A percentile compares a stretch with the other conserved stretches of the same genome.
These are phyloP conservation scores for Simmondsia chinensis DNA, from an alignment of 148 eudicot genomes.

Conservation along the genomic window DNA sequence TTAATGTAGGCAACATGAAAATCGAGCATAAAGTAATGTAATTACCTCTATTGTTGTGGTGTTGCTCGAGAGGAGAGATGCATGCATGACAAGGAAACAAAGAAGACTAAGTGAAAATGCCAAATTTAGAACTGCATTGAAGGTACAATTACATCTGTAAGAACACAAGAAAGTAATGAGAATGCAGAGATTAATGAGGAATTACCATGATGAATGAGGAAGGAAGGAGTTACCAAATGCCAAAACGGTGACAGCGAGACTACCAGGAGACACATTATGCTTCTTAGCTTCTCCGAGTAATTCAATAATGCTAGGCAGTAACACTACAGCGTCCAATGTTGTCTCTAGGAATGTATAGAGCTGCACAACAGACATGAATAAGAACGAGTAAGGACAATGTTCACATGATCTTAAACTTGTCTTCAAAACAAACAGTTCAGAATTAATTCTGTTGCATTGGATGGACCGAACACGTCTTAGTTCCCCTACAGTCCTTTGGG, in stretches of 20 bases:
- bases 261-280: constrained; percentile 48
- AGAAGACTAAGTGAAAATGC: constrained; percentile 86
- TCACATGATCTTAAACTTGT: no score
- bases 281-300: constrained; percentile 49
- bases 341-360: constrained; percentile 79
- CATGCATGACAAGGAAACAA: constrained; percentile 76
- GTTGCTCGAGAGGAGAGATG: constrained; percentile 74
- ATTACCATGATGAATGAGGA: constrained; percentile 1
- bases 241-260: constrained; percentile 66
- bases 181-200: constrained; percentile 6
- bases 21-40: background rate
- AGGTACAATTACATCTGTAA: constrained; percentile 49
- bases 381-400: constrained; percentile 1
- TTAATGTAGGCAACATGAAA: background rate
- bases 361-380: constrained; percentile 23
- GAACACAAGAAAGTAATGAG: constrained; percentile 26
- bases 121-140: constrained; percentile 87
- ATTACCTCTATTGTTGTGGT: constrained; percentile 88
- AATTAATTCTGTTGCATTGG: no score
- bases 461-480: no score
- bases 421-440: no score
- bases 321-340: constrained; percentile 50
- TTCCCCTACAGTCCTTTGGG: no score
- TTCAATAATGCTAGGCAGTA: constrained; percentile 58
- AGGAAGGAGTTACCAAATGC: constrained; percentile 52